Evolutionary conservation across 768 basidiomycete genomes (phyloP).

Genomic region (Pisolithus orientalis): DNA sequence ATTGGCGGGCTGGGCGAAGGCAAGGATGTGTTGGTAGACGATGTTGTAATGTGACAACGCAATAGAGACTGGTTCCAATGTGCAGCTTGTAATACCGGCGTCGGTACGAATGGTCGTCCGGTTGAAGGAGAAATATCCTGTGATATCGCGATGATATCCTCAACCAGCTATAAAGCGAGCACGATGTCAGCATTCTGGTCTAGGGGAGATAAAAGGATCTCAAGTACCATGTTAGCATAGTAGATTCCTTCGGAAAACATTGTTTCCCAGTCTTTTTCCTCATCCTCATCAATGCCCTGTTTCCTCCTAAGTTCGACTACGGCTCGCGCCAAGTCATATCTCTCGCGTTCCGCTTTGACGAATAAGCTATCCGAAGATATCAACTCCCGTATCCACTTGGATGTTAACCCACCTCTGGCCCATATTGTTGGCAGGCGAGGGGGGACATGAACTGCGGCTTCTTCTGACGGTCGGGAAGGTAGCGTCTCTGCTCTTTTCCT

Average conservation of each 20-base stretch:
- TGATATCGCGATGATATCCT: conserved; percentile 72
- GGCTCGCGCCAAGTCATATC: conserved; percentile 72
- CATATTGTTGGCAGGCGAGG: conserved; percentile 52
- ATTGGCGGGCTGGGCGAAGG: conserved; percentile 32
- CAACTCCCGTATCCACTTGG: conserved; percentile 68
- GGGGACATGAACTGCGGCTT: conserved; percentile 8
- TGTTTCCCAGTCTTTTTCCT: conserved; percentile 63
- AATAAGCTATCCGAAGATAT: conserved; percentile 78
- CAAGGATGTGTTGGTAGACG: conserved; percentile 19
- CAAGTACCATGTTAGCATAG: conserved; percentile 77
- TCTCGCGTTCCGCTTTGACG: conserved; percentile 66
- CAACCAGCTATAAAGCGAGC: conserved; percentile 50
- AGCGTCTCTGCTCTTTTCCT: conserved; percentile 28
- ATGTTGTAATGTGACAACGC: conserved; percentile 48
- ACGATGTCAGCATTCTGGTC: background rate
- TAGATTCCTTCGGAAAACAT: conserved; percentile 78
- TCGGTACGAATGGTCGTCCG: conserved; percentile 60
- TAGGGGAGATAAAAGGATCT: background rate
- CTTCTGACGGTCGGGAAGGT: conserved; percentile 17
- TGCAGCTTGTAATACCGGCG: conserved; percentile 63
- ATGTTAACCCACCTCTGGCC: conserved; percentile 66
- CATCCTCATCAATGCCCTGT: conserved; percentile 45
- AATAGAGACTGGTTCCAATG: conserved; percentile 76
- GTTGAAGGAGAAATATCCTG: conserved; percentile 71
- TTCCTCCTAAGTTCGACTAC: conserved; percentile 70